phyloP scores from a whole-genome alignment of 208 protist genomes.

The Wallacemonas sp. region DNA sequence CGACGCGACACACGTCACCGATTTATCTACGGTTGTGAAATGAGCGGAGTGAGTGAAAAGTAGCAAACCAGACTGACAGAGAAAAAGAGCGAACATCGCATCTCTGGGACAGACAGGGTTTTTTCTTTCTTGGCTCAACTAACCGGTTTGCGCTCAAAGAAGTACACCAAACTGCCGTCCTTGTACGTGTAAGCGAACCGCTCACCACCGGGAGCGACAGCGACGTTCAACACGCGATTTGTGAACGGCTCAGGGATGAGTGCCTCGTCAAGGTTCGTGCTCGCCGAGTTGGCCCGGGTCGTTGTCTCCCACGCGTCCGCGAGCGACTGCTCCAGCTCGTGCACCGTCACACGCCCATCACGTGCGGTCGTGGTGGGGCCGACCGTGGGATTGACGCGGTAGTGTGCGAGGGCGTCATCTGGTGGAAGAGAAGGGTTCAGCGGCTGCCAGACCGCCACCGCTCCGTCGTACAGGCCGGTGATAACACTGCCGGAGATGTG shows the following conservation, averaged over 20 bases:
- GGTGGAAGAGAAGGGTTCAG: conserved; percentile 27
- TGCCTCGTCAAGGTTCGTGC: conserved; percentile 15
- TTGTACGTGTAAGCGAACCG: conserved; percentile 78
- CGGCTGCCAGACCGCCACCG: conserved; percentile 87
- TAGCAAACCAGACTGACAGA: conserved; percentile 10
- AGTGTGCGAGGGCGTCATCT: conserved; percentile 53
- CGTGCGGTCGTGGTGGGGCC: conserved; percentile 25
- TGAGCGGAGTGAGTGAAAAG: not conserved
- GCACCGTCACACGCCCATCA: conserved; percentile 37
- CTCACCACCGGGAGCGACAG: conserved; percentile 82
- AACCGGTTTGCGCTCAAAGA: conserved; percentile 61
- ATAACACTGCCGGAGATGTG: conserved; percentile 73
- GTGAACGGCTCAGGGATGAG: conserved; percentile 69
- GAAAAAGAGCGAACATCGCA: conserved; percentile 2
- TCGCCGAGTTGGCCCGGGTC: conserved; percentile 3
- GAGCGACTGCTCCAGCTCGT: conserved; percentile 52
- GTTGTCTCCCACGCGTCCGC: conserved; percentile 32
- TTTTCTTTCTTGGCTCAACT: not conserved
- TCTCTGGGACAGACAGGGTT: too few species aligned
- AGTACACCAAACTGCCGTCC: conserved; percentile 66
- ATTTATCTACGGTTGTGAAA: too few species aligned
- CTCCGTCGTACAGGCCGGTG: conserved; percentile 85
- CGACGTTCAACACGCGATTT: conserved; percentile 73
- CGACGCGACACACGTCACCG: too few species aligned
- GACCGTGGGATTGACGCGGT: conserved; percentile 58